phyloP scores from a whole-genome alignment of 2,329 filamentous ascomycete species.

The Alternaria brassicae region DNA sequence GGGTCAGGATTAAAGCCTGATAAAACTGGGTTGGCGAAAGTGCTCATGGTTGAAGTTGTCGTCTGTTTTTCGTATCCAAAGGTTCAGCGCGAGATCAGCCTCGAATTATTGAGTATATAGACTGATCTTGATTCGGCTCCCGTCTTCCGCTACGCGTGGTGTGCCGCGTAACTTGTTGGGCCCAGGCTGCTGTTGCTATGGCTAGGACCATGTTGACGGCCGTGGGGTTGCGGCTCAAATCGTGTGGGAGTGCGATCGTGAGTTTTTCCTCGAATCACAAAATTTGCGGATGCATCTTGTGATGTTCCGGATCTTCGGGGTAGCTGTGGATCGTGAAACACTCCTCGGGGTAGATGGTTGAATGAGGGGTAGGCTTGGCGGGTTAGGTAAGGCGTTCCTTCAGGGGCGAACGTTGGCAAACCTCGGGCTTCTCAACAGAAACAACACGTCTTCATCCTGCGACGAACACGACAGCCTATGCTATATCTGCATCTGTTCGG shows the following conservation, averaged over 20 bases:
- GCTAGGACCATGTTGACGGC: neutral
- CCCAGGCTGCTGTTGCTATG: neutral
- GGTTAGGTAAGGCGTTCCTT: neutral
- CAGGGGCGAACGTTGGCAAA: neutral
- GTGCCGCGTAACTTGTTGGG: neutral
- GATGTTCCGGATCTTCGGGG: neutral
- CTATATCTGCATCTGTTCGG: neutral
- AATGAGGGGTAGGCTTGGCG: slow-evolving; percentile 14
- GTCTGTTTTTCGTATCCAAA: neutral
- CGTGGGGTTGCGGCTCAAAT: neutral
- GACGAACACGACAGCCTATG: neutral
- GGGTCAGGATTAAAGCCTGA: slow-evolving; percentile 60
- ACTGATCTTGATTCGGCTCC: neutral
- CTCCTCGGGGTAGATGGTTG: neutral
- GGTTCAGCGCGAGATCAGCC: neutral
- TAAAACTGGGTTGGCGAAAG: slow-evolving; percentile 13
- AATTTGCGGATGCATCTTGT: neutral
- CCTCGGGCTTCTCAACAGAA: neutral
- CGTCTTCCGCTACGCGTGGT: neutral
- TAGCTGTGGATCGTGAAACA: slow-evolving; percentile 3
- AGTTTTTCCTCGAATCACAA: slow-evolving; percentile 12
- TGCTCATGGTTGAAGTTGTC: neutral
- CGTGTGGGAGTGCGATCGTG: neutral
- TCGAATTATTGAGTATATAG: neutral
- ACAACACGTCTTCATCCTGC: neutral